Conservation (phyloP, 2,329 filamentous ascomycete genomes). For the Stemphylium lycopersici region DNA sequence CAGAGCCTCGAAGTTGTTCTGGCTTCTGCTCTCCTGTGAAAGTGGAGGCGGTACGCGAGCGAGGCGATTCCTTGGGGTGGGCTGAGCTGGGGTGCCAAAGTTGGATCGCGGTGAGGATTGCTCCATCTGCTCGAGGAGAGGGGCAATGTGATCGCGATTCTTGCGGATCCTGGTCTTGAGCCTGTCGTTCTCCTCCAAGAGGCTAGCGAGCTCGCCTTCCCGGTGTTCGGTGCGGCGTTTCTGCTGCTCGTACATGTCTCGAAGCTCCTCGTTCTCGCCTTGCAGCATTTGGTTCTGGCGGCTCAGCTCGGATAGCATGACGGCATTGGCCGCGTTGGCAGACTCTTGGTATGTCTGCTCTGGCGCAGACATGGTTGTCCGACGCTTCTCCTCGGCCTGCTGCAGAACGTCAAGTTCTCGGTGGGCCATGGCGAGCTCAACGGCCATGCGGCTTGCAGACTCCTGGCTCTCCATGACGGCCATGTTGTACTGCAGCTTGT, state of each 20-base stretch:
- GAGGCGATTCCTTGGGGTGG: constrained; percentile 49
- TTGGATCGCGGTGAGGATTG: constrained; percentile 68
- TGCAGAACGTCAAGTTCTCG: constrained; percentile 86
- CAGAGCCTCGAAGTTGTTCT: constrained; percentile 76
- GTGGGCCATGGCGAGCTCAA: constrained; percentile 91
- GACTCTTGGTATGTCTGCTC: constrained; percentile 62
- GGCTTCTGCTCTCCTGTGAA: constrained; percentile 53
- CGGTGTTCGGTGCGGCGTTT: constrained; percentile 80
- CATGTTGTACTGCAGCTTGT: constrained; percentile 88
- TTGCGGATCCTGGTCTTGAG: constrained; percentile 84
- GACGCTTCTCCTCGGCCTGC: constrained; percentile 71
- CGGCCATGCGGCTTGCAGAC: constrained; percentile 82
- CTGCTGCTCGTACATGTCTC: constrained; percentile 71
- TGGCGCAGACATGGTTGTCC: constrained; percentile 59
- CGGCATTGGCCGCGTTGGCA: constrained; percentile 61
- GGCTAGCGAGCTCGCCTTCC: constrained; percentile 71
- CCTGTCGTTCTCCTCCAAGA: constrained; percentile 78
- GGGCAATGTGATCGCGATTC: constrained; percentile 84
- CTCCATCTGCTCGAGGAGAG: constrained; percentile 56
- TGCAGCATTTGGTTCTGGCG: constrained; percentile 68
- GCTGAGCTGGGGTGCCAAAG: constrained; percentile 61
- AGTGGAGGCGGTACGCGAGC: constrained; percentile 53
- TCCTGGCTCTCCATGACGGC: constrained; percentile 84
- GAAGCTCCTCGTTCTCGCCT: constrained; percentile 68
- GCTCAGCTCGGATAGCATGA: constrained; percentile 55